A percentile compares a stretch with the other conserved stretches of the same genome.
phyloP scores from a whole-genome alignment of 805 yeast genomes.

The Wickerhamiella kurtzmanii region DNA sequence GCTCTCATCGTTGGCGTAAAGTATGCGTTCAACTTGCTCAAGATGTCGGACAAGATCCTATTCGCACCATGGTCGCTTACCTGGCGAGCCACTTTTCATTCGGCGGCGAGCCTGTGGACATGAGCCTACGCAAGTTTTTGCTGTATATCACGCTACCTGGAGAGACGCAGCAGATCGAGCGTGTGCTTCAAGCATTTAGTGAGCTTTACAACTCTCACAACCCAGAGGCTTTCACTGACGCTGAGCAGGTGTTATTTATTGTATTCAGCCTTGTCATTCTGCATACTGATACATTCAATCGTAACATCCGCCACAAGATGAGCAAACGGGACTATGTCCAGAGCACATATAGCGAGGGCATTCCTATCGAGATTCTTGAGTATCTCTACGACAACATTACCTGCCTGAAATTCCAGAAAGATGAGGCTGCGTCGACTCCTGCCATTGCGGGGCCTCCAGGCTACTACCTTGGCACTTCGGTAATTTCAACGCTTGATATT shows the following conservation, averaged over 20 bases:
- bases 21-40: slow-evolving; percentile 16
- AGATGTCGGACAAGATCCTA: slow-evolving; percentile 6
- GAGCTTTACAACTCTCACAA: slow-evolving; percentile 36
- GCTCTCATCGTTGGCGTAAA: slow-evolving; percentile 3
- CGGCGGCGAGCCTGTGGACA: slow-evolving; percentile 44
- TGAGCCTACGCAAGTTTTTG: slow-evolving; percentile 48
- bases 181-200: slow-evolving; percentile 48
- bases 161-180: slow-evolving; percentile 66
- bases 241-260: slow-evolving; percentile 47
- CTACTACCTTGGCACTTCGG: background rate
- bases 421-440: slow-evolving; percentile 22
- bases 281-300: slow-evolving; percentile 63
- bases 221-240: slow-evolving; percentile 26
- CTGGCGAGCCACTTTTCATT: slow-evolving; percentile 34
- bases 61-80: slow-evolving; percentile 13
- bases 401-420: slow-evolving; percentile 40
- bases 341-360: slow-evolving; percentile 28
- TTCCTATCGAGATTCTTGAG: slow-evolving; percentile 27
- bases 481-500: background rate
- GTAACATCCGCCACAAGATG: slow-evolving; percentile 56
- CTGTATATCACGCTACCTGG: slow-evolving; percentile 48
- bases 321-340: slow-evolving; percentile 46
- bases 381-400: slow-evolving; percentile 60
- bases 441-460: slow-evolving; percentile 5
- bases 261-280: slow-evolving; percentile 54